phyloP scores from a whole-genome alignment of 2,329 filamentous ascomycete species.

The Hypoxylon sp. region DNA sequence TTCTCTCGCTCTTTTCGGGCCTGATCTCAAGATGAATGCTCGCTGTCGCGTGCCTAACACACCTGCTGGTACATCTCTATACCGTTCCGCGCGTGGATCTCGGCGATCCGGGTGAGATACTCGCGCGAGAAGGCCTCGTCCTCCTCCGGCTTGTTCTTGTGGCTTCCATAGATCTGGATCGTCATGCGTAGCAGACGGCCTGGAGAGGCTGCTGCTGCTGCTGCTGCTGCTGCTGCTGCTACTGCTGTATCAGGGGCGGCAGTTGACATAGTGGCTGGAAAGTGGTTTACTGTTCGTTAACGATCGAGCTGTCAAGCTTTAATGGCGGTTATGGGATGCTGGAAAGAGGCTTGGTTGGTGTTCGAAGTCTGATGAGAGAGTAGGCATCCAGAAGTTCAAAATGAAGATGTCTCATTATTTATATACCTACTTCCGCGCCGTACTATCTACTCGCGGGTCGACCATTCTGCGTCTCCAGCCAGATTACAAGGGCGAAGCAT shows the following conservation, averaged over 20 bases:
- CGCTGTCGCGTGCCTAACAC: no score
- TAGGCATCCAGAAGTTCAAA: background rate
- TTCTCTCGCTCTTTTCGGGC: background rate
- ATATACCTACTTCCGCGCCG: no score
- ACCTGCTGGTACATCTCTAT: conserved; percentile 18
- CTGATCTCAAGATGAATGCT: background rate
- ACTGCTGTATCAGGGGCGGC: no score
- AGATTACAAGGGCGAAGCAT: background rate
- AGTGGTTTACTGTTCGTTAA: no score
- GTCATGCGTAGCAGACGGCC: conserved; percentile 6
- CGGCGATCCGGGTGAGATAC: conserved; percentile 3
- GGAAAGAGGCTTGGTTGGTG: no score
- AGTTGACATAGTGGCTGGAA: no score
- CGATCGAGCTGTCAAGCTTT: no score
- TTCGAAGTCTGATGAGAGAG: no score
- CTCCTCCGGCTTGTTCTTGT: conserved; percentile 6
- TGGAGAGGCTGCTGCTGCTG: background rate
- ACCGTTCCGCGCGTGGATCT: conserved; percentile 2
- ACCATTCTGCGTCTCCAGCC: background rate
- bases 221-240: no score
- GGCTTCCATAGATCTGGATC: conserved; percentile 10
- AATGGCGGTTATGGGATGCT: no score
- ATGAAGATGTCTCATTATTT: background rate
- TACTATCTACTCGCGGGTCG: background rate
- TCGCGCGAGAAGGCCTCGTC: conserved; percentile 13